Evolutionary conservation across 768 basidiomycete genomes (phyloP), one percentile per base, ranked within the genome.

Genomic region (Coprinopsis cinerea): DNA sequence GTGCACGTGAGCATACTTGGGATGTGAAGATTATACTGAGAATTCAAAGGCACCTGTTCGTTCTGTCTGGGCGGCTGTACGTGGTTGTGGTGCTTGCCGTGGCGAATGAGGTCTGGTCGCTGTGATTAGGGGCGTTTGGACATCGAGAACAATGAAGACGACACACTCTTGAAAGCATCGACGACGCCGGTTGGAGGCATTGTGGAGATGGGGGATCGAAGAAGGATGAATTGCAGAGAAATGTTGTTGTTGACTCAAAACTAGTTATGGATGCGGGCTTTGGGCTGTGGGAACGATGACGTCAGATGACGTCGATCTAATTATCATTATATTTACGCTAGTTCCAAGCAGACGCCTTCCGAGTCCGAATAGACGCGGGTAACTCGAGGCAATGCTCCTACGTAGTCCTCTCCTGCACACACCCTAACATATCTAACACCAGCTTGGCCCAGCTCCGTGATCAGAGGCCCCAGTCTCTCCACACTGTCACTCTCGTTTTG

Each of bases 131-230:
- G 32, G 32, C 40, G 48, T 26, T 14, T 17, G 26, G 55, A 54
- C 36, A 47, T 48, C 40, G 53, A 49, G 34, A 51, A 48, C 55
- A 50, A 55, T 27, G n/a, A n/a, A n/a, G 51, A 57, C 6, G 55
- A 57, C 75, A 34, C 64, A 91, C 90, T 92, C 75, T 92, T 93
- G 73, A 93, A 88, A 18, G 86, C 85, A 67, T 92, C 82, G 59
- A 93, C 85, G 46, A 91, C 85, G 51, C 75, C 76, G 53, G 66
- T 64, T 48, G 78, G 66, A 48, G 83, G 83, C 85, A 86, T 86
- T 49, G 43, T 32, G 46, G 37, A 28, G 51, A 22, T 15, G 30
- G 47, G 34, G 27, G 42, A 27, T 32, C 32, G 34, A 30, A 34
- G 41, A 49, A 45, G 48, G 54, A 42, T n/a, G n/a, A n/a, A n/a